Evolutionary conservation across 371 early-diverging fungal genomes (phyloP), one percentile per base, ranked within the genome.

Genomic region (Rhizopus sp.): DNA sequence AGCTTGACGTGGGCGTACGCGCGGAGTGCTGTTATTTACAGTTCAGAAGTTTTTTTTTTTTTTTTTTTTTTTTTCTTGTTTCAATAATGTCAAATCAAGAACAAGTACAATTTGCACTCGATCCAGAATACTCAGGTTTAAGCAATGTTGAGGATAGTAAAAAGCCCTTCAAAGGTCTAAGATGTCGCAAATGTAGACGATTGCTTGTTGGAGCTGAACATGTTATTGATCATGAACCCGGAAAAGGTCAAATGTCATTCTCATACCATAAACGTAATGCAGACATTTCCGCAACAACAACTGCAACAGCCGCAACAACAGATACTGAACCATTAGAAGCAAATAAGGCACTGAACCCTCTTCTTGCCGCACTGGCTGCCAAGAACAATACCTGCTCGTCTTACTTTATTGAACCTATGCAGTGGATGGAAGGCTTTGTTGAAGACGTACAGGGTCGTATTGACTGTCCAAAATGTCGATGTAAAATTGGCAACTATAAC

Each of bases 391-490:
- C 63, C 1, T 94, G 95, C 66, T 85, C 88, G 3, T 86, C 88
- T 6, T 85, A 89, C 62, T 93, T 93, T 72, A 80, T 92, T 41
- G 95, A 95, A 65, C 91, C 92, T 5, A 88, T 91, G 83, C 87
- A 88, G 55, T 93, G 94, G 94, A 88, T 93, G 58, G 68, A 78
- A 6, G 86, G 79, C 6, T 72, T 81, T 8, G 64, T 76, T 8
- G 83, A 83, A 39, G 64, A 70, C 23, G 35, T 91, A 4, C 88
- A 91, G 51, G 93, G 91, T 42, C 84, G 88, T 56, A 87, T 95
- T 13, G 74, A 80, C 32, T 95, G 95, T 60, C 93, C 93, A 1
- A 92, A 90, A 60, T 95, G 95, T 61, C 73, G 81, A 35, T 73
- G 86, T 16, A 95, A 95, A 65, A 66, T 95, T 47, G 95, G 95